phyloP scores from a whole-genome alignment of 2,329 filamentous ascomycete genomes.

The Alternaria sp. region DNA sequence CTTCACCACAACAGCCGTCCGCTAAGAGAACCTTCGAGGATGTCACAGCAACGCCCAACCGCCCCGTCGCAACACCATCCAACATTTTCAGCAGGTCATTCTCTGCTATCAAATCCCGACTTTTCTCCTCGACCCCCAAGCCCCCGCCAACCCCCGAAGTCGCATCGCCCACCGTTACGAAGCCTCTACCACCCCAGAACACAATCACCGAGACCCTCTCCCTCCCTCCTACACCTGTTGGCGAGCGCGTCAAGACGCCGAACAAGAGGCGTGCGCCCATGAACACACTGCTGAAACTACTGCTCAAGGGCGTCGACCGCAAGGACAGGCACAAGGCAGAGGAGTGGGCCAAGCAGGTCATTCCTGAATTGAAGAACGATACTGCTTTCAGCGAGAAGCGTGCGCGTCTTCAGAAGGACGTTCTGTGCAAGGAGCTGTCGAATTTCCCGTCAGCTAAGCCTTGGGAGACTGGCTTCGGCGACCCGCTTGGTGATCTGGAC shows the following conservation, averaged over 20 bases:
- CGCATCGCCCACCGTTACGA: conserved; percentile 16
- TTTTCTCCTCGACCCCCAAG: conserved; percentile 16
- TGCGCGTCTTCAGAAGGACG: conserved; percentile 32
- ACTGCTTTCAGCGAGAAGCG: conserved; percentile 36
- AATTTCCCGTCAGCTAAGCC: conserved; percentile 39
- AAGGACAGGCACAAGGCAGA: conserved; percentile 27
- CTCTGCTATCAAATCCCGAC: conserved; percentile 28
- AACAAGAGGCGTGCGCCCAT: conserved; percentile 22
- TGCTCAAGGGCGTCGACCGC: conserved; percentile 28
- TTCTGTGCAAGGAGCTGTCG: conserved; percentile 34
- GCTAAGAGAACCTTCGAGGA: conserved; percentile 5
- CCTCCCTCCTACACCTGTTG: conserved; percentile 34
- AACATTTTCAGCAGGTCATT: conserved; percentile 28
- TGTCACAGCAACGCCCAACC: conserved; percentile 13
- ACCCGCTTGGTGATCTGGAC: conserved; percentile 33
- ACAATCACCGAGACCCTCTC: conserved; percentile 31
- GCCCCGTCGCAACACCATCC: conserved; percentile 12
- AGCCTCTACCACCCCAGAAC: conserved; percentile 16
- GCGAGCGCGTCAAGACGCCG: conserved; percentile 28
- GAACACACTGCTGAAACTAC: conserved; percentile 20
- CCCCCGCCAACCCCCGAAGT: conserved; percentile 3
- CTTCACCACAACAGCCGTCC: conserved; percentile 4
- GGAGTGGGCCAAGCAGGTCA: conserved; percentile 34
- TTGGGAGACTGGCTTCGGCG: conserved; percentile 41
- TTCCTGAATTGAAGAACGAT: conserved; percentile 26